A percentile compares a stretch with the other conserved stretches of the same genome.
phyloP scores from a whole-genome alignment of 345 rosid genomes.

The Turritis glabra region DNA sequence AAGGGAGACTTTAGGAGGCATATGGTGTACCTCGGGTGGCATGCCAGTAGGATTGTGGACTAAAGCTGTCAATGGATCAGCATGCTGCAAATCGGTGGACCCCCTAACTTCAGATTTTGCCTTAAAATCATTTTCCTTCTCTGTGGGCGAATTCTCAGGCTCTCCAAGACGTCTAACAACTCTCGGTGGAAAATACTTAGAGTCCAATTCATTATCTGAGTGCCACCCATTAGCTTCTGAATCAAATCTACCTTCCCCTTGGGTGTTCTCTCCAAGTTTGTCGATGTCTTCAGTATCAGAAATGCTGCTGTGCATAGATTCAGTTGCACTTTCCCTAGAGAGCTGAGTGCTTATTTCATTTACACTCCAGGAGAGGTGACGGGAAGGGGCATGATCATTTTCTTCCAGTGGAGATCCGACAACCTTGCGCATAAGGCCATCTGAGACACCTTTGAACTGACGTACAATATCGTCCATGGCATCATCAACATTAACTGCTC shows the following conservation, averaged over 20 bases:
- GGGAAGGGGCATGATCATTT: conserved; percentile 47
- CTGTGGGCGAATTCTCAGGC: conserved; percentile 39
- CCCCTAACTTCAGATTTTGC: conserved; percentile 44
- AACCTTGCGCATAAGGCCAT: conserved; percentile 82
- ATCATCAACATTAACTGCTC: conserved; percentile 95
- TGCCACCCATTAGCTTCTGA: conserved; percentile 62
- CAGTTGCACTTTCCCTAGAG: conserved; percentile 50
- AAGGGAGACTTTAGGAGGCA: conserved; percentile 1
- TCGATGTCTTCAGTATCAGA: conserved; percentile 72
- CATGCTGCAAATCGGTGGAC: conserved; percentile 38
- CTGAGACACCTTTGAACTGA: conserved; percentile 90
- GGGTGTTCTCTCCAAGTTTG: conserved; percentile 48
- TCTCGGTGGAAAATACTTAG: conserved; percentile 51
- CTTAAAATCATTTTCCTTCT: conserved; percentile 41
- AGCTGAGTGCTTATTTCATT: conserved; percentile 53
- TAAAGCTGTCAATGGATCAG: conserved; percentile 40
- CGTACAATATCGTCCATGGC: conserved; percentile 95
- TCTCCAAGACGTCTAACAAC: conserved; percentile 50
- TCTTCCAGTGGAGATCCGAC: conserved; percentile 54
- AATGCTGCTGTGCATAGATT: conserved; percentile 56
- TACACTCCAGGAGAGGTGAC: conserved; percentile 63
- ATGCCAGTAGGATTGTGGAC: conserved; percentile 69
- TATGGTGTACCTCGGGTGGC: conserved; percentile 83
- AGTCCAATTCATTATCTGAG: conserved; percentile 79
- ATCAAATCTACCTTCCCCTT: conserved; percentile 50